These are phyloP conservation scores for Caloboletus inedulis DNA, from an alignment of 1,284 basidiomycete genomes.

Conservation along the genomic window DNA sequence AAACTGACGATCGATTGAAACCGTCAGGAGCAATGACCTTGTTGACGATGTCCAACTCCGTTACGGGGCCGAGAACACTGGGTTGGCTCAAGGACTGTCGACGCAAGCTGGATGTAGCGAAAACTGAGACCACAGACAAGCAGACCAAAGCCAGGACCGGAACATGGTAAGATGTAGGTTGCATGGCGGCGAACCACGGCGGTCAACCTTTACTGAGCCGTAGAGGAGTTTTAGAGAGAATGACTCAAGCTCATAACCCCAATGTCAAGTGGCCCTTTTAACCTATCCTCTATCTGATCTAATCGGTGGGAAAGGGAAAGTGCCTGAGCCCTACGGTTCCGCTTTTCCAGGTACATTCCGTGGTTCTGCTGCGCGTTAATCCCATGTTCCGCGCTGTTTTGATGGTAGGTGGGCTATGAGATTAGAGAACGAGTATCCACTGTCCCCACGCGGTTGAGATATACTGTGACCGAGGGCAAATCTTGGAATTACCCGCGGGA, in stretches of 20 bases:
- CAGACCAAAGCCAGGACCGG: background rate
- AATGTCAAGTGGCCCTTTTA: background rate
- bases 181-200: slow-evolving; percentile 4
- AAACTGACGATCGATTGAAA: slow-evolving; percentile 21
- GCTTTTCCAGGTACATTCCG: too few relatives aligned
- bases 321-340: too few relatives aligned
- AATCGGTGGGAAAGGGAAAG: background rate
- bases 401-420: too few relatives aligned
- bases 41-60: slow-evolving; percentile 21
- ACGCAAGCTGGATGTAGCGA: background rate
- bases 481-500: background rate
- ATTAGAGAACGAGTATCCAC: background rate
- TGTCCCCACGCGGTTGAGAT: background rate
- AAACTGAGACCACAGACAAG: background rate
- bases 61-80: background rate
- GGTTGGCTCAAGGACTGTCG: too few relatives aligned
- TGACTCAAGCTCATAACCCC: background rate
- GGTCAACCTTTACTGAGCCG: background rate
- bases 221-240: background rate
- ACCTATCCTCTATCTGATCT: background rate
- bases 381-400: background rate
- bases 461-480: background rate
- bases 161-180: background rate
- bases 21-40: slow-evolving; percentile 28
- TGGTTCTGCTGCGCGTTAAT: background rate